These are phyloP conservation scores for Lentinula sp. DNA, from an alignment of 768 basidiomycete species.

Conservation along the genomic window DNA sequence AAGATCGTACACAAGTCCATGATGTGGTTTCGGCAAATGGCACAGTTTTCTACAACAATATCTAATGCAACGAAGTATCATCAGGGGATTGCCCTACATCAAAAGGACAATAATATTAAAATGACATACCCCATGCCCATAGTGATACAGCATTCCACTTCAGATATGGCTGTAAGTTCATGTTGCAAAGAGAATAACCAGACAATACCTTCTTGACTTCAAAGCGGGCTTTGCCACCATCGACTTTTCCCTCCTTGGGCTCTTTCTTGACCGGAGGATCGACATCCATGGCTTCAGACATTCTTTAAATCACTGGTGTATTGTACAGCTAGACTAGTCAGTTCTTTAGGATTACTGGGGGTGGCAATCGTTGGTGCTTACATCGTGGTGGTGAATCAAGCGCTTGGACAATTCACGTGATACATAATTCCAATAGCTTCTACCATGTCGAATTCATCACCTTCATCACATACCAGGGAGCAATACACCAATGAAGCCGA, in stretches of 20 bases:
- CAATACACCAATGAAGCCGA: background rate
- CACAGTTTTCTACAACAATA: slow-evolving; percentile 98
- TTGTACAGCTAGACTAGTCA: too few species aligned
- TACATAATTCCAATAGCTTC: too few species aligned
- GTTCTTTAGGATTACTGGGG: too few species aligned
- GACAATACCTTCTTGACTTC: slow-evolving; percentile 93
- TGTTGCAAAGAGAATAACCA: background rate
- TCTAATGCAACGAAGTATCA: slow-evolving; percentile 38
- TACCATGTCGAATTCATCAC: background rate
- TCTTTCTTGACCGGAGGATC: slow-evolving; percentile 40
- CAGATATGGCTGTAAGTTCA: background rate
- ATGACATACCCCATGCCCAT: slow-evolving; percentile 90
- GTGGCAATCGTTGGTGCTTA: background rate
- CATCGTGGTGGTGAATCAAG: background rate
- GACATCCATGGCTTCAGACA: slow-evolving; percentile 71
- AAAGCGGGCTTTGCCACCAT: slow-evolving; percentile 71
- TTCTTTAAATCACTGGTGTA: slow-evolving; percentile 14
- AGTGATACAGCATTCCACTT: slow-evolving; percentile 99
- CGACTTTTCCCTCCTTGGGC: slow-evolving; percentile 48
- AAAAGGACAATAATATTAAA: background rate
- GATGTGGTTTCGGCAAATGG: slow-evolving; percentile 99
- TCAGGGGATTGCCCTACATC: slow-evolving; percentile 8
- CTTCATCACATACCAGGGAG: background rate
- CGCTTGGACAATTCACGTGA: background rate
- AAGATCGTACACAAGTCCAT: slow-evolving; percentile 91